Base-by-base conservation (phyloP, 306 rosid genomes). In the Prunus dulcis region DNA sequence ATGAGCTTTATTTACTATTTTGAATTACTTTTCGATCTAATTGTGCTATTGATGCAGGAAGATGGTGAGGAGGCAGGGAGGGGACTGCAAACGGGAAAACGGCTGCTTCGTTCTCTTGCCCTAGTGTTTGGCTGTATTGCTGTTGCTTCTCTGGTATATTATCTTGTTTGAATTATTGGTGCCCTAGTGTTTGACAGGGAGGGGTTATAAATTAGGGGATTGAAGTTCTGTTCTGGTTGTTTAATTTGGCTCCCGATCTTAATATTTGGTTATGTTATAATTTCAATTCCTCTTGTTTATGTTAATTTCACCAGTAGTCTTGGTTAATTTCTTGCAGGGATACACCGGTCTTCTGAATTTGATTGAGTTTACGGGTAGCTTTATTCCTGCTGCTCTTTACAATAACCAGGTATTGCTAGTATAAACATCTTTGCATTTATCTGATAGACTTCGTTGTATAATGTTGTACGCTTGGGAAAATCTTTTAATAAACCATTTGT, bases 101-200 rank as follows among this genome's bases (percentile, higher is more conserved):
- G 97, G 67, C 78, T 95, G 80, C 89, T 95, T 60, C 90, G 99
- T 22, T 76, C 99, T 70, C 91, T 95, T 68, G 88, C 91, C 41
- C 84, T 95, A 83, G 96, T 90, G 77, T 95, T 95, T 80, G 98
- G 98, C 77, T 95, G 97, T 76, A 81, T 95, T 73, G 92, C 97
- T 34, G 12, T 88, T 85, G 80, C 97, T 67, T 90, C 98, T 76
- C 67, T 95, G 97, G 98, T 95, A 86, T 83, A 78, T 63, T 47
- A 68, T 75, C 53, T 73, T 76, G 63, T 77, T 58, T 50, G 12
- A 72, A 78, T 76, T 77, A 67, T 77, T 79, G 68, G 80, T 75
- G 78, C 78, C 25, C 64, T 25, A 25, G 64, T 25, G 38, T 60
- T 25, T 25, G 47, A 9, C 47, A 9, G 68, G 68, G 47, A 32